These are phyloP conservation scores for Penicillium sp. DNA, from an alignment of 2,329 filamentous ascomycete species.

Conservation along the genomic window DNA sequence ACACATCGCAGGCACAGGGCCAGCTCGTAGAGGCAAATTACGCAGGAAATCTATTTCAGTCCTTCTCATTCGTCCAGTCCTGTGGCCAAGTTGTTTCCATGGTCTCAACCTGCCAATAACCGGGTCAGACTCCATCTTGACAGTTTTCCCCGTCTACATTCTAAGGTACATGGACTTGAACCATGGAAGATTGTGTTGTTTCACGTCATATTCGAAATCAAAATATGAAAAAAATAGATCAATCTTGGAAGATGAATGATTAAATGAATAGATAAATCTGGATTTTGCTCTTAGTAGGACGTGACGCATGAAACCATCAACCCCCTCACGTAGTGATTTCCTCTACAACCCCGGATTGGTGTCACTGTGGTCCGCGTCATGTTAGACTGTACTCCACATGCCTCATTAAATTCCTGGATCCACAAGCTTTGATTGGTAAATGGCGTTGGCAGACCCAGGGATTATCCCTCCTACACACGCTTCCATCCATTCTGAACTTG, in stretches of 20 bases:
- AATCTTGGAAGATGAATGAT: too few species aligned
- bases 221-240: too few species aligned
- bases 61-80: constrained; percentile 11
- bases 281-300: background rate
- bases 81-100: constrained; percentile 7
- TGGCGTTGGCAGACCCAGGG: background rate
- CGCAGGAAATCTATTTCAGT: background rate
- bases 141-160: background rate
- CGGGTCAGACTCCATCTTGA: constrained; percentile 4
- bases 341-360: background rate
- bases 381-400: constrained; percentile 12
- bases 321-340: too few species aligned
- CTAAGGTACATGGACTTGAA: background rate
- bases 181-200: background rate
- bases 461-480: constrained; percentile 9
- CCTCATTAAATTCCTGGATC: constrained; percentile 6
- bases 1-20: constrained; percentile 5
- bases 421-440: constrained; percentile 1
- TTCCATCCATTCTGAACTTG: constrained; percentile 4
- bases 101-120: constrained; percentile 6
- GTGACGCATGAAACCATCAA: background rate
- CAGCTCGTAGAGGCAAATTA: constrained; percentile 16
- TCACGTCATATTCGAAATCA: background rate
- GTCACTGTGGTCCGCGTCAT: constrained; percentile 6
- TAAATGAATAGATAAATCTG: background rate